phyloP scores from a whole-genome alignment of 2,329 filamentous ascomycete species.

The Botrytis cinerea region DNA sequence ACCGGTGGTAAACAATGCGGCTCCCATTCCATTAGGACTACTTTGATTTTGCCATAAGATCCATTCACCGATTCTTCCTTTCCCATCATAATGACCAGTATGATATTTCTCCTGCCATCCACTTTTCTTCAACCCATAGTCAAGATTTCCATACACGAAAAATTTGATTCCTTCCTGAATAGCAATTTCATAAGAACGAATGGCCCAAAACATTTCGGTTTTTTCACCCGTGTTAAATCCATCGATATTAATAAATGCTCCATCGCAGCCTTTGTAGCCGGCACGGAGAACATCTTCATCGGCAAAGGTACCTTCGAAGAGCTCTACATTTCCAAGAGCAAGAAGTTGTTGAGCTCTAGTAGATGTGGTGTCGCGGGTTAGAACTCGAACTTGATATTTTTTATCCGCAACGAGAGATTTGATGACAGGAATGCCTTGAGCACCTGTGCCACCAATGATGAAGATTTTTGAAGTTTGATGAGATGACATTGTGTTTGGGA shows the following conservation, averaged over 20 bases:
- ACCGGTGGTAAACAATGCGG: slow-evolving; percentile 46
- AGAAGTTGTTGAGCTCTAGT: slow-evolving; percentile 47
- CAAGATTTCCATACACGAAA: slow-evolving; percentile 52
- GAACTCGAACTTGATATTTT: slow-evolving; percentile 48
- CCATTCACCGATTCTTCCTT: slow-evolving; percentile 50
- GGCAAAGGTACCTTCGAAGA: slow-evolving; percentile 51
- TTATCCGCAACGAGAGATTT: slow-evolving; percentile 46
- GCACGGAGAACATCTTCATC: slow-evolving; percentile 48
- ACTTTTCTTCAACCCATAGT: slow-evolving; percentile 51
- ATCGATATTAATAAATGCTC: slow-evolving; percentile 57
- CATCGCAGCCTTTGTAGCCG: slow-evolving; percentile 49
- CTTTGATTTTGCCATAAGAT: slow-evolving; percentile 47
- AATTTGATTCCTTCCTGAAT: slow-evolving; percentile 48
- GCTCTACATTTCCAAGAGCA: slow-evolving; percentile 48
- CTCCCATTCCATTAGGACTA: slow-evolving; percentile 43
- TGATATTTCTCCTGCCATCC: slow-evolving; percentile 50
- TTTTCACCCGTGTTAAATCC: slow-evolving; percentile 57
- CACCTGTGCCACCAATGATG: slow-evolving; percentile 53
- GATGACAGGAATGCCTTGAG: slow-evolving; percentile 53
- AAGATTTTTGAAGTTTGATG: slow-evolving; percentile 38
- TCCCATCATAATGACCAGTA: slow-evolving; percentile 52
- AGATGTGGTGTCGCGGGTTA: slow-evolving; percentile 51
- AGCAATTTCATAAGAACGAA: slow-evolving; percentile 47
- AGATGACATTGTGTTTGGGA: slow-evolving; percentile 18
- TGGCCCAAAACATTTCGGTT: slow-evolving; percentile 51